Evolutionary conservation across 176 grass and related monocot species (phyloP).

Genomic region (Melocanna baccifera): DNA sequence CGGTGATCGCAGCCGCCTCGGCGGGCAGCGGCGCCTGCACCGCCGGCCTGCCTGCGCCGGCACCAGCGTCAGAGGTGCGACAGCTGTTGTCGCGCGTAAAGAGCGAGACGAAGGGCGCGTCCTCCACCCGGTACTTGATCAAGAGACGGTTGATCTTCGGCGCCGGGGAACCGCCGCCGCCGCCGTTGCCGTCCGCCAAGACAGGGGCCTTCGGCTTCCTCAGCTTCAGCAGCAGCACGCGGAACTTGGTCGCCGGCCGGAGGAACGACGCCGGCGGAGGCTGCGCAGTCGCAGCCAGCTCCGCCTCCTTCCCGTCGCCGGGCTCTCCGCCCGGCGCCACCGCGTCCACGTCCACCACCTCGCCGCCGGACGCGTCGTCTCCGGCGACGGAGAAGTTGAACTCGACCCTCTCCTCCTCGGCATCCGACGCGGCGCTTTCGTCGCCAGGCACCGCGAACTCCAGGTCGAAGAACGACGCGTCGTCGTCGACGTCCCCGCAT

Average conservation of each 20-base stretch:
- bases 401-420: conserved; percentile 45
- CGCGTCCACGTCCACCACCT: conserved; percentile 9
- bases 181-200: not conserved
- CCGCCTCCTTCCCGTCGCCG: conserved; percentile 21
- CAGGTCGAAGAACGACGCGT: conserved; percentile 92
- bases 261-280: conserved; percentile 35
- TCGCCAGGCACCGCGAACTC: conserved; percentile 82
- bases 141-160: conserved; percentile 58
- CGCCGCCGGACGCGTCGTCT: conserved; percentile 14
- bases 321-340: not conserved
- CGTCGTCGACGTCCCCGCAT: conserved; percentile 52
- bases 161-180: not conserved
- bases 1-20: conserved; percentile 27
- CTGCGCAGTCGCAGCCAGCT: not conserved
- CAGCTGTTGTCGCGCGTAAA: conserved; percentile 82
- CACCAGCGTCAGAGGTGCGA: conserved; percentile 41
- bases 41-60: not conserved
- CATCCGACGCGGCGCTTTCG: conserved; percentile 36
- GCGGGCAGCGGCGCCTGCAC: not conserved
- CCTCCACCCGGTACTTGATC: conserved; percentile 73
- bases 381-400: conserved; percentile 48
- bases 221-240: conserved; percentile 74
- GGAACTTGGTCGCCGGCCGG: conserved; percentile 70
- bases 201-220: conserved; percentile 36
- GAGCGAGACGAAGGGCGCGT: conserved; percentile 60